Percentiles rank a stretch among this genome's conserved stretches.
Evolutionary conservation across 1,284 basidiomycete species (phyloP).

Genomic region (Volvariella surrecta): DNA sequence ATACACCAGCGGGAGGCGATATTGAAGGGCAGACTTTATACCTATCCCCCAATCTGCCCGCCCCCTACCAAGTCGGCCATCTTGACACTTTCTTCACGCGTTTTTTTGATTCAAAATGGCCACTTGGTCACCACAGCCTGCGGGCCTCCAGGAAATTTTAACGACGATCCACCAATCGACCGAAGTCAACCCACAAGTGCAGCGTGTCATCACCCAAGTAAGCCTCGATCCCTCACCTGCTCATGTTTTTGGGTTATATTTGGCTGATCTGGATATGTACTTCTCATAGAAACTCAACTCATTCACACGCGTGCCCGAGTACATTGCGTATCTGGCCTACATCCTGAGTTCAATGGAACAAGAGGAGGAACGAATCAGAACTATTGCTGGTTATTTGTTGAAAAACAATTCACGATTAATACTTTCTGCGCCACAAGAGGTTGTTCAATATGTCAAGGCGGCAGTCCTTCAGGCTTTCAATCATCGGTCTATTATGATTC

Average conservation of each 20-base stretch:
- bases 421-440: constrained; percentile 55
- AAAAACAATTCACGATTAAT: constrained; percentile 89
- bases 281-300: constrained; percentile 72
- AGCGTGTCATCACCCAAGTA: constrained; percentile 72
- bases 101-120: constrained; percentile 27
- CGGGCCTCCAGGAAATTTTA: constrained; percentile 77
- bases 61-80: constrained; percentile 11
- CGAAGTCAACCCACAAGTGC: constrained; percentile 61
- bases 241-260: constrained; percentile 9
- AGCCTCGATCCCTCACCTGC: constrained; percentile 17
- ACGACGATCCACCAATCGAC: constrained; percentile 82
- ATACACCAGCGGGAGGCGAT: too few relatives aligned
- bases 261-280: constrained; percentile 9
- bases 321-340: constrained; percentile 94
- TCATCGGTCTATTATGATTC: constrained; percentile 77
- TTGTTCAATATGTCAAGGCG: constrained; percentile 74
- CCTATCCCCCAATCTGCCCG: constrained; percentile 9
- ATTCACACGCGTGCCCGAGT: constrained; percentile 87
- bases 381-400: constrained; percentile 93
- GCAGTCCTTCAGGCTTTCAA: constrained; percentile 77
- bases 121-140: constrained; percentile 67
- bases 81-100: constrained; percentile 20
- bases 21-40: constrained; percentile 9
- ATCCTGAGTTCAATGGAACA: constrained; percentile 77
- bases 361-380: constrained; percentile 87